Conservation (phyloP, 176 grass and related monocot species). For the Cenchrus americanus region DNA sequence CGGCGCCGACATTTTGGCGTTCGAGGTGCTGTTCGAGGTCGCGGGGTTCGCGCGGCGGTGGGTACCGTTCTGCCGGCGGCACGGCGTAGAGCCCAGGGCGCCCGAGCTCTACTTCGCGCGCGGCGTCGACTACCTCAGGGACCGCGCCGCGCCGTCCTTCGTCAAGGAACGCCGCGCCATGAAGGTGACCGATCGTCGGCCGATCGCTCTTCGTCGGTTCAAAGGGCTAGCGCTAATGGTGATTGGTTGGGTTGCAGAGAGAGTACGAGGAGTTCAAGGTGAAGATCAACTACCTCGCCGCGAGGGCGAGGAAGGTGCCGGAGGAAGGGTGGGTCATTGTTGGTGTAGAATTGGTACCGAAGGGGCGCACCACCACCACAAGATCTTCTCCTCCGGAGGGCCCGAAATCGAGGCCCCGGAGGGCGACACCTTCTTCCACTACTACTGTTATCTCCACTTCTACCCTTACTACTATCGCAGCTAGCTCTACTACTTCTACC, state of each 20-base stretch:
- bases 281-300: slow-evolving; percentile 57
- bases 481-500: too few species aligned
- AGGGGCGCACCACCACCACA: too few species aligned
- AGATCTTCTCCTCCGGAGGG: too few species aligned
- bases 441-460: too few species aligned
- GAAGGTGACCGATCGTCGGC: slow-evolving; percentile 28
- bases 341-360: too few species aligned
- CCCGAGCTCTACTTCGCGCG: slow-evolving; percentile 61
- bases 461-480: too few species aligned
- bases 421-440: too few species aligned
- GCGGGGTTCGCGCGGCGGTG: slow-evolving; percentile 43
- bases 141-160: slow-evolving; percentile 49
- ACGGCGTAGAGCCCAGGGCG: slow-evolving; percentile 56
- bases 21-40: slow-evolving; percentile 54
- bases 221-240: neutral
- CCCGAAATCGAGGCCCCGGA: too few species aligned
- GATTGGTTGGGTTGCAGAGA: slow-evolving; percentile 31
- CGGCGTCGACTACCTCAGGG: slow-evolving; percentile 54
- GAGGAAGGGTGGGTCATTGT: slow-evolving; percentile 77
- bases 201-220: too few species aligned
- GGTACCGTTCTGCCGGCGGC: slow-evolving; percentile 60
- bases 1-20: slow-evolving; percentile 51
- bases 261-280: slow-evolving; percentile 78
- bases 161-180: slow-evolving; percentile 64
- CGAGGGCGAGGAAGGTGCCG: slow-evolving; percentile 61